phyloP scores from a whole-genome alignment of 2,329 filamentous ascomycete genomes.

The Tolypocladium pustulatum region DNA sequence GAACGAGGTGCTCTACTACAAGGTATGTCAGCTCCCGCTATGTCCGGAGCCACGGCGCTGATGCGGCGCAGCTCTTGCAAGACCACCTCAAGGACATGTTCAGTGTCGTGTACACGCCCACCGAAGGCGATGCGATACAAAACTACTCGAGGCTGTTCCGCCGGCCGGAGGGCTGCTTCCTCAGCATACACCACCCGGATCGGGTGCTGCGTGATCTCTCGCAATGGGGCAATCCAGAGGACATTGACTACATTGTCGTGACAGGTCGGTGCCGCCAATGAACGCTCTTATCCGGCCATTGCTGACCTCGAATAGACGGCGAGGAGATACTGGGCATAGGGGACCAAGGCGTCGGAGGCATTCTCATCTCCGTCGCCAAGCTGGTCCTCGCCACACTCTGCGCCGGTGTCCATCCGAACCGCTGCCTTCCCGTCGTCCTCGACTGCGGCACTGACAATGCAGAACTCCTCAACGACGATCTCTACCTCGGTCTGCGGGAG shows the following conservation, averaged over 20 bases:
- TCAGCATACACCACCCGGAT: conserved; percentile 61
- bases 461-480: conserved; percentile 58
- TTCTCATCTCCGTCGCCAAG: conserved; percentile 78
- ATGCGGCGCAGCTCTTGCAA: conserved; percentile 48
- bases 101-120: conserved; percentile 81
- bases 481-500: conserved; percentile 68
- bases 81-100: conserved; percentile 83
- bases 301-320: conserved; percentile 30
- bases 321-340: conserved; percentile 78
- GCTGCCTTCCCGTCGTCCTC: conserved; percentile 70
- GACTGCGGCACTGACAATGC: conserved; percentile 83
- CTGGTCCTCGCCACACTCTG: conserved; percentile 74
- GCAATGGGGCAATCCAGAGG: conserved; percentile 58
- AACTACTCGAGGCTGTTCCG: conserved; percentile 74
- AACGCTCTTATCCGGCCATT: neutral
- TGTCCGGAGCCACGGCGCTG: neutral
- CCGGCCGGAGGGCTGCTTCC: conserved; percentile 68
- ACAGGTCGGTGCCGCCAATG: conserved; percentile 43
- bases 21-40: conserved; percentile 29
- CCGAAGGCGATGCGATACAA: conserved; percentile 79
- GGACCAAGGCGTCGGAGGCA: conserved; percentile 77
- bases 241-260: conserved; percentile 83
- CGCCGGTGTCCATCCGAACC: conserved; percentile 72
- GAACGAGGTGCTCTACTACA: conserved; percentile 75
- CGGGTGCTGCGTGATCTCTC: conserved; percentile 55